A percentile compares a stretch with the other conserved stretches of the same genome.
These are phyloP conservation scores for Myxozyma kluyveri DNA, from an alignment of 805 yeast species.

Conservation along the genomic window DNA sequence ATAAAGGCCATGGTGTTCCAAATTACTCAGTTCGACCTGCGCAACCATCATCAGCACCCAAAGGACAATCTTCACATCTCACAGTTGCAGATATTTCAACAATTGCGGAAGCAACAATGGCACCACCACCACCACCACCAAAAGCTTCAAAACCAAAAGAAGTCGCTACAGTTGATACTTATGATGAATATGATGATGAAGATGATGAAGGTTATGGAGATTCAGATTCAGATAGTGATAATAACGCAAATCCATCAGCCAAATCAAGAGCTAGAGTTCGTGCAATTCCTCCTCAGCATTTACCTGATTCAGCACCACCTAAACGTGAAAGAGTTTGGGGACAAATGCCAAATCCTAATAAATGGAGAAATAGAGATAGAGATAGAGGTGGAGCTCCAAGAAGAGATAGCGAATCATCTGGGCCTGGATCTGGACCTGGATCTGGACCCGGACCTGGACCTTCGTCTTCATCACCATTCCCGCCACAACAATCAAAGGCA, in stretches of 20 bases:
- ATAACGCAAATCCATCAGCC: neutral
- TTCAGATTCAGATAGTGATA: neutral
- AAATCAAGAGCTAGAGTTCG: neutral
- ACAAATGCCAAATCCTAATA: too few relatives aligned
- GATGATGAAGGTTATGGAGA: neutral
- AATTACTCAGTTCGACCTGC: neutral
- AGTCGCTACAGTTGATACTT: neutral
- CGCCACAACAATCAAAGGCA: neutral
- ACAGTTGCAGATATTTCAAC: too few relatives aligned
- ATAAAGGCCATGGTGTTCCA: constrained; percentile 24
- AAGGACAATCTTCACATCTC: too few relatives aligned
- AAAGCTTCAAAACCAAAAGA: too few relatives aligned
- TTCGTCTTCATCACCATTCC: too few relatives aligned
- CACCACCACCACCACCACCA: too few relatives aligned
- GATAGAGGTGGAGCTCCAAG: neutral
- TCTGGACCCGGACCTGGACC: too few relatives aligned
- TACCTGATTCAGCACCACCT: neutral
- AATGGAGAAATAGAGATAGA: constrained; percentile 5
- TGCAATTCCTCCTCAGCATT: neutral
- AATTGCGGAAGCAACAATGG: too few relatives aligned
- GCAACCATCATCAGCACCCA: neutral
- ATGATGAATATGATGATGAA: neutral
- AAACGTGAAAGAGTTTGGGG: neutral
- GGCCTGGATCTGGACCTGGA: too few relatives aligned
- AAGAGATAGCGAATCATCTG: neutral